Conservation (phyloP, 768 basidiomycete species). For the Sporobolomyces roseus region DNA sequence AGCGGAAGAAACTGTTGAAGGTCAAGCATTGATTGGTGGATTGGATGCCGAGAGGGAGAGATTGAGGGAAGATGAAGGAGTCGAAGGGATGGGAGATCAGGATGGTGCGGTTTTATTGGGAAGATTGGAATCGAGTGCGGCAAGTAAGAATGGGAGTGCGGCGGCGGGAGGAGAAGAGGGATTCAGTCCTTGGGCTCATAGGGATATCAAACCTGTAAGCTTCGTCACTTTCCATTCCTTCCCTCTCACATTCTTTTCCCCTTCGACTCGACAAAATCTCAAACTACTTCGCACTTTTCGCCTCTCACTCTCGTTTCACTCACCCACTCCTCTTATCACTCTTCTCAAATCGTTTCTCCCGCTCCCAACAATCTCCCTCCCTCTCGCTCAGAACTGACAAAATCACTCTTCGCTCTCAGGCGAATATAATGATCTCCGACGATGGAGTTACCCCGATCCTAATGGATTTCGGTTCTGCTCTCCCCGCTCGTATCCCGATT, state of each 20-base stretch:
- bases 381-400: too few species aligned
- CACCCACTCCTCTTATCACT: too few species aligned
- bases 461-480: slow-evolving; percentile 95
- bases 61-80: slow-evolving; percentile 20
- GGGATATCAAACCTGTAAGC: slow-evolving; percentile 93
- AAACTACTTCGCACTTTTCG: too few species aligned
- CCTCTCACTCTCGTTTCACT: too few species aligned
- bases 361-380: too few species aligned
- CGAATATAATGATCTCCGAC: slow-evolving; percentile 92
- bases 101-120: too few species aligned
- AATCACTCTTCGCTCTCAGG: slow-evolving; percentile 51
- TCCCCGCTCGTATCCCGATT: slow-evolving; percentile 77
- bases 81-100: slow-evolving; percentile 52
- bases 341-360: too few species aligned
- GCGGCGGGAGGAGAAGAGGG: neutral
- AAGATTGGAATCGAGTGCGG: too few species aligned
- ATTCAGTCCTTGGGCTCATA: slow-evolving; percentile 77
- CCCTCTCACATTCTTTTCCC: neutral
- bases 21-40: slow-evolving; percentile 32
- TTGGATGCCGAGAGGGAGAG: slow-evolving; percentile 44
- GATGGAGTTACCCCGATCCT: slow-evolving; percentile 78
- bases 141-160: neutral
- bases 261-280: too few species aligned
- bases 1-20: slow-evolving; percentile 65
- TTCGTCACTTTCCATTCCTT: neutral